Evolutionary conservation across 2,329 filamentous ascomycete genomes (phyloP).

Genomic region (Ophiognomonia clavigignenti-juglandacearum): DNA sequence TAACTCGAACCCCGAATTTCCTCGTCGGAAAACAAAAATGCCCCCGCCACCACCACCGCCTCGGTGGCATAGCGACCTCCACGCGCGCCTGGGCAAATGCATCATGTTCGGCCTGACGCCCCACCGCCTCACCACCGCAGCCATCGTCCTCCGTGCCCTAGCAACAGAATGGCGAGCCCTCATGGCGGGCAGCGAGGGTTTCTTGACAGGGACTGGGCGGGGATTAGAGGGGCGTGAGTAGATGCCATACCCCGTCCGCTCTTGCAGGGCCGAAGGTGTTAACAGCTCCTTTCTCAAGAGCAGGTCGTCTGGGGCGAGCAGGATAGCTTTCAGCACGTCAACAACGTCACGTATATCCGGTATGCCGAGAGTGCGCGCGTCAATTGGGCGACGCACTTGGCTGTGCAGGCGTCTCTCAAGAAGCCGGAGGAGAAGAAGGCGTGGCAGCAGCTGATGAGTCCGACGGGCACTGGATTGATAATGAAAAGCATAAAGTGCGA

Average conservation of each 20-base stretch:
- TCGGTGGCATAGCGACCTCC: conserved; percentile 67
- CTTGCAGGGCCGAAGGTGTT: too few relatives aligned
- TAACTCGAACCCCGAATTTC: too few relatives aligned
- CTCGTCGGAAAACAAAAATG: too few relatives aligned
- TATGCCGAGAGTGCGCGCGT: conserved; percentile 79
- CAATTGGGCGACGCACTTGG: conserved; percentile 72
- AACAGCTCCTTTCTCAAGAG: conserved; percentile 24
- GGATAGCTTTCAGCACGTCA: conserved; percentile 71
- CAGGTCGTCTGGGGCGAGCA: conserved; percentile 81
- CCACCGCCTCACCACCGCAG: conserved; percentile 53
- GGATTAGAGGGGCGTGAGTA: conserved; percentile 60
- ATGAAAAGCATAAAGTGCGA: conserved; percentile 58
- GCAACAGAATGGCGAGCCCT: conserved; percentile 66
- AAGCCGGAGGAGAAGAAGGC: conserved; percentile 55
- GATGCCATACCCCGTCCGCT: too few relatives aligned
- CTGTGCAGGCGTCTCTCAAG: conserved; percentile 35
- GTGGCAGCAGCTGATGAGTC: conserved; percentile 68
- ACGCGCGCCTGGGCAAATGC: conserved; percentile 65
- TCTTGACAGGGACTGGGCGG: conserved; percentile 57
- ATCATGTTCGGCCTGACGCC: conserved; percentile 66
- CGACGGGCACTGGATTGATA: conserved; percentile 66
- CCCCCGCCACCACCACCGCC: conserved; percentile 34
- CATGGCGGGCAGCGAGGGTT: conserved; percentile 70
- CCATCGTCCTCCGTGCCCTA: conserved; percentile 53
- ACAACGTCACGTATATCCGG: conserved; percentile 78